Evolutionary conservation across 1,284 basidiomycete species (phyloP).

Genomic region (Boletus sp.): DNA sequence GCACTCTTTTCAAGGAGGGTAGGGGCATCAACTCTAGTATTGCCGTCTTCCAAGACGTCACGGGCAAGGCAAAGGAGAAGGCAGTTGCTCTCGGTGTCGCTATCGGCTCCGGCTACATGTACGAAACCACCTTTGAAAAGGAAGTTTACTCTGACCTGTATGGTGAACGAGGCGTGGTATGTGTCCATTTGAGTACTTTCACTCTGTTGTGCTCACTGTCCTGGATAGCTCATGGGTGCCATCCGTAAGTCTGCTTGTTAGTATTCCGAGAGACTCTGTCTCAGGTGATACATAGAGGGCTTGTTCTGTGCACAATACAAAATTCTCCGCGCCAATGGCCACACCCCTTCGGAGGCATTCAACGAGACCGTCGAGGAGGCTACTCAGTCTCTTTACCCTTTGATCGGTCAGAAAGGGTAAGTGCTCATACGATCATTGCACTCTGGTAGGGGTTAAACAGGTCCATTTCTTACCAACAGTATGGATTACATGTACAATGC

Average conservation of each 20-base stretch:
- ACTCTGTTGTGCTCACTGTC: constrained; percentile 13
- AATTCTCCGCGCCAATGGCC: constrained; percentile 97
- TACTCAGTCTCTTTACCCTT: constrained; percentile 95
- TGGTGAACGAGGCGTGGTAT: constrained; percentile 97
- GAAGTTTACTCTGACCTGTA: constrained; percentile 99
- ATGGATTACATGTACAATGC: constrained; percentile 99
- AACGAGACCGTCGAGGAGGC: constrained; percentile 99
- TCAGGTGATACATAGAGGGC: constrained; percentile 61
- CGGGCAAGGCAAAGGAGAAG: constrained; percentile 97
- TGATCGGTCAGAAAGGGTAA: constrained; percentile 91
- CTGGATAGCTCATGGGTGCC: constrained; percentile 87
- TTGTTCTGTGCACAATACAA: constrained; percentile 99
- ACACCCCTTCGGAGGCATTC: constrained; percentile 97
- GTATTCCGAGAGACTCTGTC: constrained; percentile 2
- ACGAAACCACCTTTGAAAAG: constrained; percentile 99
- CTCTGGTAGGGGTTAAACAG: background rate
- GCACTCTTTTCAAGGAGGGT: constrained; percentile 99
- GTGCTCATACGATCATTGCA: constrained; percentile 20
- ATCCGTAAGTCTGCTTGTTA: constrained; percentile 65
- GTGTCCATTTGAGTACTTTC: constrained; percentile 34
- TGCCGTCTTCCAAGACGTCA: constrained; percentile 91
- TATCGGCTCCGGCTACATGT: constrained; percentile 94
- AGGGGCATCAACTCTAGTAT: constrained; percentile 93
- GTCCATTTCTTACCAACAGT: constrained; percentile 37
- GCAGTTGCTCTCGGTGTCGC: constrained; percentile 93